Conservation (phyloP, 495 filamentous ascomycete genomes). For the Talaromyces borbonicus region DNA sequence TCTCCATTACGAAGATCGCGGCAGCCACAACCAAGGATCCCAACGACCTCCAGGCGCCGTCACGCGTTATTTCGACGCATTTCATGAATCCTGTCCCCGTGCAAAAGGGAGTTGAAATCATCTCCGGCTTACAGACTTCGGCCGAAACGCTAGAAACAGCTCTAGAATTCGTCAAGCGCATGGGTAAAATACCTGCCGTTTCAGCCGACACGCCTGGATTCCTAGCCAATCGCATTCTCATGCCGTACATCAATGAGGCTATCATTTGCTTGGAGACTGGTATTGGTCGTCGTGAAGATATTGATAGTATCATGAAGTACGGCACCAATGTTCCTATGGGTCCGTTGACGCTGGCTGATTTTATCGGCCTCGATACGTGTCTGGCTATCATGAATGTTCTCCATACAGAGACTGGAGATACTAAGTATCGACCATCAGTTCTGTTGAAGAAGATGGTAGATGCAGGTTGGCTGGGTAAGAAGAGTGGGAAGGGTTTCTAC, state of each 20-base stretch:
- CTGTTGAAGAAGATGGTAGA: conserved; percentile 91
- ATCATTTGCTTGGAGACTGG: conserved; percentile 94
- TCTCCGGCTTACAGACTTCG: conserved; percentile 85
- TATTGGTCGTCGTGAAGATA: conserved; percentile 76
- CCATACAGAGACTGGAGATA: conserved; percentile 83
- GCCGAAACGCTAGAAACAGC: conserved; percentile 69
- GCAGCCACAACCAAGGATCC: conserved; percentile 69
- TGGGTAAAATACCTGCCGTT: conserved; percentile 86
- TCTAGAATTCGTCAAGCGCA: conserved; percentile 75
- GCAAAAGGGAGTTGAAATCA: conserved; percentile 97
- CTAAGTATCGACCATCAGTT: conserved; percentile 85
- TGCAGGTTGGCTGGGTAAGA: conserved; percentile 96
- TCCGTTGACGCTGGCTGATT: conserved; percentile 85
- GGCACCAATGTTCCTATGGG: conserved; percentile 99
- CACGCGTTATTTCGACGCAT: conserved; percentile 88
- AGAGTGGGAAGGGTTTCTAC: conserved; percentile 94
- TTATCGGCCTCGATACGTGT: conserved; percentile 96
- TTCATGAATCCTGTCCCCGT: conserved; percentile 99
- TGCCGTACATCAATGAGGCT: conserved; percentile 99
- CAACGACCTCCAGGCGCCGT: conserved; percentile 68
- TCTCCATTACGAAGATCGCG: conserved; percentile 93
- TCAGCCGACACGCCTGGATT: conserved; percentile 90
- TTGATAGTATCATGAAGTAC: conserved; percentile 98
- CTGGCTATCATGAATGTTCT: conserved; percentile 95
- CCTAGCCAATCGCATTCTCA: conserved; percentile 90